Evolutionary conservation across 768 basidiomycete genomes (phyloP).

Genomic region (Lactarius hengduanensis): DNA sequence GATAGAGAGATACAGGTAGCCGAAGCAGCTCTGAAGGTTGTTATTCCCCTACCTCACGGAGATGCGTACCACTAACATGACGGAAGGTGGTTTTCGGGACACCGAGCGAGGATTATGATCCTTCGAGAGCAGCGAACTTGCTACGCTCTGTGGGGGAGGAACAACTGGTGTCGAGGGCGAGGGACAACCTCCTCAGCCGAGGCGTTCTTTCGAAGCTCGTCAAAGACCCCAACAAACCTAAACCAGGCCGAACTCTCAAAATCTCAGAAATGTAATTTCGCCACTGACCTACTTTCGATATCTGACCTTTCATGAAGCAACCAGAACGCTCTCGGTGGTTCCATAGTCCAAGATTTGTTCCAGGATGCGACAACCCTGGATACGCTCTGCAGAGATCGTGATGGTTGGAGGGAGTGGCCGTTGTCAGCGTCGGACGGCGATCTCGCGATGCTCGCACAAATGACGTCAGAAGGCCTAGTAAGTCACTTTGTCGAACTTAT

Average conservation of each 20-base stretch:
- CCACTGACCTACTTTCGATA: neutral
- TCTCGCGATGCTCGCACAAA: conserved; percentile 66
- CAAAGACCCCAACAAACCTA: conserved; percentile 58
- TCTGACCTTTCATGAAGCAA: conserved; percentile 46
- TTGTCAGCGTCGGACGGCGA: conserved; percentile 80
- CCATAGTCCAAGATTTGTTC: conserved; percentile 60
- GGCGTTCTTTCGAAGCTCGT: conserved; percentile 66
- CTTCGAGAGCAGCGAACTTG: conserved; percentile 54
- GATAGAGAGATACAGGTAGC: conserved; percentile 51
- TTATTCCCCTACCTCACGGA: neutral
- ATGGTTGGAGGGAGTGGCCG: conserved; percentile 75
- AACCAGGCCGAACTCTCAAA: conserved; percentile 71
- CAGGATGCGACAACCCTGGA: conserved; percentile 69
- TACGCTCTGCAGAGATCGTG: conserved; percentile 49
- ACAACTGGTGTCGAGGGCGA: conserved; percentile 52
- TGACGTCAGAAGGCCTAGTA: conserved; percentile 82
- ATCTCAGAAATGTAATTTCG: conserved; percentile 64
- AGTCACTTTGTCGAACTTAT: conserved; percentile 19
- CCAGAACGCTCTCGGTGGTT: conserved; percentile 63
- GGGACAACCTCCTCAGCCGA: conserved; percentile 57
- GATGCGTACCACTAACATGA: conserved; percentile 1
- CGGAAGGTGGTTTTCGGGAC: conserved; percentile 75
- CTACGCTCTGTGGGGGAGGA: conserved; percentile 61
- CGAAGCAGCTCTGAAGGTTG: conserved; percentile 71
- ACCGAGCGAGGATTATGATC: conserved; percentile 65